Evolutionary conservation across 257 asterid genomes (phyloP), one percentile per base, ranked within the genome.

Genomic region (Sherardia arvensis): DNA sequence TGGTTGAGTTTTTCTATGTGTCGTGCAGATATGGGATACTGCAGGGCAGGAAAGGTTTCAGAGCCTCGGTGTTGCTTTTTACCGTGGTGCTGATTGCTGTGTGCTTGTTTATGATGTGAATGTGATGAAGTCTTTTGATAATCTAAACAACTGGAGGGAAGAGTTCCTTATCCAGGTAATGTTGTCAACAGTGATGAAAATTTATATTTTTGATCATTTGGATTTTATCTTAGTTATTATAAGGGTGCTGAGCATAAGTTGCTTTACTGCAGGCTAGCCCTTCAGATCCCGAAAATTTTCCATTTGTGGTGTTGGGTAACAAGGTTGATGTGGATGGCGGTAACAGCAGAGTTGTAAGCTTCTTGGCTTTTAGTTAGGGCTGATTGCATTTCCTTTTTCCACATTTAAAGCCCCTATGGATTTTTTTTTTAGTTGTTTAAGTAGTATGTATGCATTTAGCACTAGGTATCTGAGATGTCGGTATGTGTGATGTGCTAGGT

Each of bases 31-130:
- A 71, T 93, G 99, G 99, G 99, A 93, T 71, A 93, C 99, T 51
- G 97, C 99, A 53, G 99, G 99, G 36, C 99, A 93, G 71, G 99
- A 93, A 72, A 85, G 99, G 64, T 93, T 93, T 82, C 99, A 93
- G 74, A 93, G 99, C 74, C 99, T 93, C 69, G 99, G 99, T 57
- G 99, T 93, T 73, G 99, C 99, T 25, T 93, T 93, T 71, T 93
- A 93, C 80, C 97, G 99, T 2, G 99, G 99, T 65, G 99, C 99
- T 47, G 99, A 93, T 83, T 93, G 97, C 71, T 93, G 99, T 69
- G 96, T 93, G 69, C 99, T 93, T 83, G 95, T 85, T 21, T 87
- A 93, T 75, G 99, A 93, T 69, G 97, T 85, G 55, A 92, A 92
- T 72, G 90, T 83, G 71, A 84, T 80, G 91, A 92, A 92, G 77